Conservation (phyloP, 2,329 filamentous ascomycete genomes). For the Coniella lustricola region DNA sequence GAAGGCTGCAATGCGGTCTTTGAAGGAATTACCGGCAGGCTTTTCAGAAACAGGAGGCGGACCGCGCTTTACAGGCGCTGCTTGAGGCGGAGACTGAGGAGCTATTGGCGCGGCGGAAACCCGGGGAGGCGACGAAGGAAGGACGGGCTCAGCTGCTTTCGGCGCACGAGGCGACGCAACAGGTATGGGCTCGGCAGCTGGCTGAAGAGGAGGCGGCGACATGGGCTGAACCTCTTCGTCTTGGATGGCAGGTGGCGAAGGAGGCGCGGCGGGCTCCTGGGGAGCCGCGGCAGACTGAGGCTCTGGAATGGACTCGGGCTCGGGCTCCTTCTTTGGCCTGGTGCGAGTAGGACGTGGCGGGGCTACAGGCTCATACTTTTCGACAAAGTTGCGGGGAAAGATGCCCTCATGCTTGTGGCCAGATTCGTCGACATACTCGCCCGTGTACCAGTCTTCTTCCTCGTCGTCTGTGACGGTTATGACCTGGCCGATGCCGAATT, state of each 20-base stretch:
- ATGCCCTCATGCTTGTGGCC: constrained; percentile 76
- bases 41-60: constrained; percentile 67
- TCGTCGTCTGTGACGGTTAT: constrained; percentile 92
- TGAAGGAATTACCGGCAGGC: constrained; percentile 72
- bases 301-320: constrained; percentile 16
- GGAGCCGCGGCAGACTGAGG: constrained; percentile 17
- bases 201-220: constrained; percentile 22
- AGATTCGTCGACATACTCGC: constrained; percentile 72
- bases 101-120: constrained; percentile 3
- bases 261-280: constrained; percentile 21
- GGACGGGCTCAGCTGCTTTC: constrained; percentile 30
- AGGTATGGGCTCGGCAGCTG: constrained; percentile 23
- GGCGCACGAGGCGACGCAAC: constrained; percentile 28
- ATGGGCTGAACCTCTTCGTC: constrained; percentile 29
- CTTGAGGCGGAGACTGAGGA: constrained; percentile 26
- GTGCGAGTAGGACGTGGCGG: constrained; percentile 77
- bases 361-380: constrained; percentile 85
- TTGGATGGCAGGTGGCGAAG: constrained; percentile 28
- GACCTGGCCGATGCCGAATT: constrained; percentile 76
- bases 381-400: constrained; percentile 95
- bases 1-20: constrained; percentile 93
- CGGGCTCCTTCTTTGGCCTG: constrained; percentile 57
- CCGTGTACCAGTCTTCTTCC: constrained; percentile 88
- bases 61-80: constrained; percentile 37
- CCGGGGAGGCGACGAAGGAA: constrained; percentile 29